These are phyloP conservation scores for Neurospora pannonica DNA, from an alignment of 495 filamentous ascomycete genomes.

Conservation along the genomic window DNA sequence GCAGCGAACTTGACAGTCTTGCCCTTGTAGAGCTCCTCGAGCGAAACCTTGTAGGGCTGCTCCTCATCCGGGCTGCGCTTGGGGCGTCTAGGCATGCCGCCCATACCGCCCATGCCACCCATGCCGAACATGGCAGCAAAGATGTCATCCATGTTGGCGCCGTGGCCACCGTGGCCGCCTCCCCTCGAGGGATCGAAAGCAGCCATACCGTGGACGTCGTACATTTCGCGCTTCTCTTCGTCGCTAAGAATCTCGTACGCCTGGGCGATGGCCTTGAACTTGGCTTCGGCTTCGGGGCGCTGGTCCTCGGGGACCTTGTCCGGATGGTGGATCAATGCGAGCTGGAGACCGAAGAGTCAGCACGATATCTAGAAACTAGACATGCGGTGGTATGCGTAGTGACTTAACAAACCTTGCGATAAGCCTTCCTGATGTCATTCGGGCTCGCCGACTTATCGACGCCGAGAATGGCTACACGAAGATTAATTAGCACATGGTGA, in stretches of 20 bases:
- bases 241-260: slow-evolving; percentile 97
- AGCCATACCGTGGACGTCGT: slow-evolving; percentile 89
- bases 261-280: slow-evolving; percentile 83
- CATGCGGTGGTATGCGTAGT: not conserved
- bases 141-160: slow-evolving; percentile 81
- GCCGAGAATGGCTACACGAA: slow-evolving; percentile 57
- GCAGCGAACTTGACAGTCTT: slow-evolving; percentile 94
- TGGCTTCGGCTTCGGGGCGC: slow-evolving; percentile 72
- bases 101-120: slow-evolving; percentile 50
- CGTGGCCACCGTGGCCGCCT: slow-evolving; percentile 56
- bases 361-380: not conserved
- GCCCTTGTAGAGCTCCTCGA: slow-evolving; percentile 96
- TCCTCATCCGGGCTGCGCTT: slow-evolving; percentile 74
- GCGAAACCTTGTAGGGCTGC: slow-evolving; percentile 76
- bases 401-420: slow-evolving; percentile 65
- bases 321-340: slow-evolving; percentile 80
- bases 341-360: slow-evolving; percentile 39
- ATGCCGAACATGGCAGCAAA: slow-evolving; percentile 85
- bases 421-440: slow-evolving; percentile 91
- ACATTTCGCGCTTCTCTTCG: slow-evolving; percentile 83
- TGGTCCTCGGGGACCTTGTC: slow-evolving; percentile 91
- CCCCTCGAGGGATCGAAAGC: slow-evolving; percentile 66
- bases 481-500: slow-evolving; percentile 3
- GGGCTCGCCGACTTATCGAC: slow-evolving; percentile 60
- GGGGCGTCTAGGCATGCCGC: slow-evolving; percentile 46